Conservation (phyloP, 2,329 filamentous ascomycete species). For the Septoria linicola region DNA sequence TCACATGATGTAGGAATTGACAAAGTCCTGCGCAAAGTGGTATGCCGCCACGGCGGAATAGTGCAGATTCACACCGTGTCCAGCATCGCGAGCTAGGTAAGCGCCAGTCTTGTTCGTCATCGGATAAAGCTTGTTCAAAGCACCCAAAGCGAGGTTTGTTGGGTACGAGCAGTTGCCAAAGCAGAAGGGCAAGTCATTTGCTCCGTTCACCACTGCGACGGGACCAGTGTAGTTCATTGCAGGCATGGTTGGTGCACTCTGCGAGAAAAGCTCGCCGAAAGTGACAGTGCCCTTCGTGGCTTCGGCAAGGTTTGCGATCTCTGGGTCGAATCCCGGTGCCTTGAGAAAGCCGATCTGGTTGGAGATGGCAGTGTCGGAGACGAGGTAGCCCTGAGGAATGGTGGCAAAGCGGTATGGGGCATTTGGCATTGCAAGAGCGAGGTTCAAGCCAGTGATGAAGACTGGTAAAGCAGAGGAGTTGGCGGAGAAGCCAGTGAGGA, state of each 20-base stretch:
- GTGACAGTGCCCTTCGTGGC: conserved; percentile 34
- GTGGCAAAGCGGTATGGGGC: conserved; percentile 34
- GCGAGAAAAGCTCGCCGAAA: conserved; percentile 36
- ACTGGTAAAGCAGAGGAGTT: conserved; percentile 28
- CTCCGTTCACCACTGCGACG: conserved; percentile 36
- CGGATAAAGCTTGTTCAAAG: conserved; percentile 29
- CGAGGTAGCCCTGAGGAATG: conserved; percentile 34
- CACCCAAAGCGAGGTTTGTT: conserved; percentile 26
- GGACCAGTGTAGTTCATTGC: conserved; percentile 31
- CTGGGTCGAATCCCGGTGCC: conserved; percentile 34
- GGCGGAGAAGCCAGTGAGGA: conserved; percentile 41
- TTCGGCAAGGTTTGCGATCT: conserved; percentile 31
- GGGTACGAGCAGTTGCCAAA: conserved; percentile 36
- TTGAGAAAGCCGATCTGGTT: conserved; percentile 38
- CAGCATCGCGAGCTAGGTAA: conserved; percentile 31
- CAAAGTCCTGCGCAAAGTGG: not conserved
- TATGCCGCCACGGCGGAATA: conserved; percentile 33
- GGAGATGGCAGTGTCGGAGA: conserved; percentile 25
- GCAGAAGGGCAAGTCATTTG: conserved; percentile 36
- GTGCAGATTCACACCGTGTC: conserved; percentile 38
- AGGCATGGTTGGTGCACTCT: conserved; percentile 17
- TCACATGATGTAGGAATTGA: not conserved
- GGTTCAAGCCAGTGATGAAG: conserved; percentile 32
- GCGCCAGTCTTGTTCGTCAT: conserved; percentile 21
- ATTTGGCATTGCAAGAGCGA: conserved; percentile 33